These are phyloP conservation scores for Aspergillus ochraceus DNA, from an alignment of 2,329 filamentous ascomycete species.

Conservation along the genomic window DNA sequence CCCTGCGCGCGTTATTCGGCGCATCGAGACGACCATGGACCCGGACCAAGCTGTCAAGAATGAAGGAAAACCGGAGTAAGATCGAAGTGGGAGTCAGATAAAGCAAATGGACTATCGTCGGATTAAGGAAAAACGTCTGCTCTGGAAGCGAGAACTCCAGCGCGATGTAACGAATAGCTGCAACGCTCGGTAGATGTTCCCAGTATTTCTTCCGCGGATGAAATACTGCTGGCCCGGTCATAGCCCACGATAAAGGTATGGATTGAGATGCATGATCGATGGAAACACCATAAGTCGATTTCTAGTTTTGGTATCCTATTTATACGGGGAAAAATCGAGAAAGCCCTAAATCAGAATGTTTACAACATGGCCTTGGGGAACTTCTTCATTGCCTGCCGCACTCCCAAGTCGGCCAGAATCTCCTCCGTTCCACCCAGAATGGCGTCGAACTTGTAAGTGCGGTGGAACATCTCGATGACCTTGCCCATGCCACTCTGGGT, in stretches of 20 bases:
- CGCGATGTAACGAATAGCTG: no score
- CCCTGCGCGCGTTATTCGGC: conserved; percentile 24
- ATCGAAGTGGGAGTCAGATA: not conserved
- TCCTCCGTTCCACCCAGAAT: conserved; percentile 82
- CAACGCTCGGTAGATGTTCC: no score
- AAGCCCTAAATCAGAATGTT: conserved; percentile 3
- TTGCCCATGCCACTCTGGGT: conserved; percentile 82
- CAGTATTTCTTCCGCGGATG: no score
- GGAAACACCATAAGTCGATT: not conserved
- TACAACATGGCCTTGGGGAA: conserved; percentile 85
- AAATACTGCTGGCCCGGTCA: no score
- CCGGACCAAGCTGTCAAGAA: conserved; percentile 8
- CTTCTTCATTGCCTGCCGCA: conserved; percentile 77
- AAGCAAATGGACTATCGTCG: not conserved
- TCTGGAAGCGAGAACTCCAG: no score
- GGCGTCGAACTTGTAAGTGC: conserved; percentile 79
- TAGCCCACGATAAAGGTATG: not conserved
- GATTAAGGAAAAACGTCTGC: no score
- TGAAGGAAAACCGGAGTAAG: not conserved
- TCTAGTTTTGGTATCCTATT: not conserved
- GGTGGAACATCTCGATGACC: conserved; percentile 79
- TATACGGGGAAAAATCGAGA: not conserved
- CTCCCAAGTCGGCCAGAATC: conserved; percentile 76
- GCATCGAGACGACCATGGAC: conserved; percentile 27
- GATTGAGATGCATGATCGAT: not conserved